A percentile compares a stretch with the other conserved stretches of the same genome.
phyloP scores from a whole-genome alignment of 2,329 filamentous ascomycete species.

The Neofusicoccum laricinum region DNA sequence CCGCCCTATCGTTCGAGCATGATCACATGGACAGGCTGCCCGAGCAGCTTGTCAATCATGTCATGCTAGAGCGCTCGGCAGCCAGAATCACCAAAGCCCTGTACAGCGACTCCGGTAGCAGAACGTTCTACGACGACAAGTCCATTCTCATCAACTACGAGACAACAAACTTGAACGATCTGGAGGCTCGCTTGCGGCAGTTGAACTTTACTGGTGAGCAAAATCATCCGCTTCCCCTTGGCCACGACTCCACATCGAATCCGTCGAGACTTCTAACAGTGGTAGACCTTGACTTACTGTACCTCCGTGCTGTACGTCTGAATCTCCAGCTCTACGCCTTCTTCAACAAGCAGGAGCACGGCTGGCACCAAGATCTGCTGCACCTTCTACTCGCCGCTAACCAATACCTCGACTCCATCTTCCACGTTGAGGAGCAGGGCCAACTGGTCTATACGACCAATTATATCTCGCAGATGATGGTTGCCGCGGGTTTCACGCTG shows the following conservation, averaged over 20 bases:
- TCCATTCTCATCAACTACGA: conserved; percentile 18
- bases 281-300: conserved; percentile 52
- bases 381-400: conserved; percentile 71
- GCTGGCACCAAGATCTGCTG: conserved; percentile 62
- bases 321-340: conserved; percentile 77
- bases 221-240: not conserved
- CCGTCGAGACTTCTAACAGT: not conserved
- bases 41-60: conserved; percentile 11
- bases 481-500: conserved; percentile 75
- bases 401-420: conserved; percentile 61
- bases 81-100: conserved; percentile 17
- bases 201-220: conserved; percentile 16
- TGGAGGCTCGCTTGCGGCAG: conserved; percentile 16
- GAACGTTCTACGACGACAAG: conserved; percentile 17
- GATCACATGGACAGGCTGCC: conserved; percentile 33
- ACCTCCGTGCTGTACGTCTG: conserved; percentile 69
- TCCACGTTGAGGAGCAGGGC: conserved; percentile 53
- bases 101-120: conserved; percentile 17
- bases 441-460: conserved; percentile 67
- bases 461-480: conserved; percentile 81
- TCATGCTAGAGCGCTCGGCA: conserved; percentile 17
- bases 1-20: conserved; percentile 54
- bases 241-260: not conserved
- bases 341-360: conserved; percentile 59
- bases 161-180: conserved; percentile 17